Base-by-base conservation (phyloP, 1,284 basidiomycete species). In the Inonotus obliquus region DNA sequence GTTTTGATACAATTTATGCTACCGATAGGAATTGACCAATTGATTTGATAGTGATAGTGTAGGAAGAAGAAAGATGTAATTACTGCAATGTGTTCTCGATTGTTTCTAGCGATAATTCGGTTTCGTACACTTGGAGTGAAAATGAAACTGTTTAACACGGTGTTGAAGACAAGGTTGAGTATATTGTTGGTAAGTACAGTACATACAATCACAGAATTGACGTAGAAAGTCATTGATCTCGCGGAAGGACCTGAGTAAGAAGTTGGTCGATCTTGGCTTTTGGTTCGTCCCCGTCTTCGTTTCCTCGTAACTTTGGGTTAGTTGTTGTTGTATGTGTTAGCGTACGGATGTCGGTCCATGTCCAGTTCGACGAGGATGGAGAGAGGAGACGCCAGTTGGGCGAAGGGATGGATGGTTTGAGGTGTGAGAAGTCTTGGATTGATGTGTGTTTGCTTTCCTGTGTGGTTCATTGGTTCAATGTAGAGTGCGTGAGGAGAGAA, bases 391-490 rank as follows among this genome's bases (percentile, higher is more conserved):
- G 37, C 89, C 89, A 94, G 70, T 94, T 83, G 7, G 92, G 91
- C 2, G 91, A 93, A 0, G 82, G 83, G 0, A 85, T 83, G 2
- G 79, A 68, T 32, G 9, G 32, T 39, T 85, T 78, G 62, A 93
- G 88, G 72, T 93, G 91, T 23, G 90, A 90, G 69, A 94, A 94
- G 67, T 94, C 91, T 69, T 89, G 88, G 6, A 92, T 82, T 57
- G 55, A 37, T 38, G 51, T 51, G 54, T 49, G 41, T 53, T 54
- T 52, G 38, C 64, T 57, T 53, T 54, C 51, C 49, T 52, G 47
- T 5, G 41, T 49, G 32, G n/a, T n/a, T 48, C 19, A 21, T 21
- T 4, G 1, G 21, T 1, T 39, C n/a, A 53, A 9, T 53, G 23
- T 48, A n/a, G 2, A 48, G 21, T 48, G n/a, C 6, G 35, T n/a